Conservation (phyloP, 148 eudicot species). For the Silene latifolia region DNA sequence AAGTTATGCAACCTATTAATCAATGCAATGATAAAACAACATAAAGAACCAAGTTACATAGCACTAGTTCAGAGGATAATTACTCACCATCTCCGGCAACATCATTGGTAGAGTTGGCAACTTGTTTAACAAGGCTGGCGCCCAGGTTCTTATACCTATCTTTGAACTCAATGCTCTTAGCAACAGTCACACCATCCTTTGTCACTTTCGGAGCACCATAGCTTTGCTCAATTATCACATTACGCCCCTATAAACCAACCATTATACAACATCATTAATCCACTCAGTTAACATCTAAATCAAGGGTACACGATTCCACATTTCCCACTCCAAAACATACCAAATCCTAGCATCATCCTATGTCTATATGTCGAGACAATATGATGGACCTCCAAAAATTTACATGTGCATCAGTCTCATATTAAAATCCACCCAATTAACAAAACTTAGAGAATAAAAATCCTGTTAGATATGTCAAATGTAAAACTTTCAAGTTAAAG, state of each 20-base stretch:
- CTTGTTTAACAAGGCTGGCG: conserved; percentile 95
- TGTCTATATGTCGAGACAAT: conserved; percentile 4
- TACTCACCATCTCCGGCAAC: conserved; percentile 84
- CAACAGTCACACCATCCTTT: conserved; percentile 96
- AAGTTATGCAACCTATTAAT: too few relatives aligned
- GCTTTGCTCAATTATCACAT: conserved; percentile 82
- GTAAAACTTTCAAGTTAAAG: neutral
- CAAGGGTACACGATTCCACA: neutral
- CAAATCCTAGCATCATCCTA: conserved; percentile 13
- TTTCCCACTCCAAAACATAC: neutral
- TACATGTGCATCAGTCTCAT: neutral
- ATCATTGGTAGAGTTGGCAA: conserved; percentile 94
- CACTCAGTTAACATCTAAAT: neutral
- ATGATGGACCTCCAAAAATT: neutral
- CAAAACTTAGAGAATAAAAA: neutral
- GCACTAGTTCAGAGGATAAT: neutral
- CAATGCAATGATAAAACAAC: too few relatives aligned
- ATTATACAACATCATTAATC: neutral
- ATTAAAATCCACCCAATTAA: too few relatives aligned
- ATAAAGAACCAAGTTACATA: neutral
- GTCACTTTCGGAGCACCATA: conserved; percentile 88
- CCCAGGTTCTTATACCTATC: conserved; percentile 94
- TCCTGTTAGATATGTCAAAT: neutral
- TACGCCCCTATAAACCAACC: neutral
- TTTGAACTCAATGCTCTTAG: conserved; percentile 84